phyloP scores from a whole-genome alignment of 768 basidiomycete genomes.

The Russula foetens region DNA sequence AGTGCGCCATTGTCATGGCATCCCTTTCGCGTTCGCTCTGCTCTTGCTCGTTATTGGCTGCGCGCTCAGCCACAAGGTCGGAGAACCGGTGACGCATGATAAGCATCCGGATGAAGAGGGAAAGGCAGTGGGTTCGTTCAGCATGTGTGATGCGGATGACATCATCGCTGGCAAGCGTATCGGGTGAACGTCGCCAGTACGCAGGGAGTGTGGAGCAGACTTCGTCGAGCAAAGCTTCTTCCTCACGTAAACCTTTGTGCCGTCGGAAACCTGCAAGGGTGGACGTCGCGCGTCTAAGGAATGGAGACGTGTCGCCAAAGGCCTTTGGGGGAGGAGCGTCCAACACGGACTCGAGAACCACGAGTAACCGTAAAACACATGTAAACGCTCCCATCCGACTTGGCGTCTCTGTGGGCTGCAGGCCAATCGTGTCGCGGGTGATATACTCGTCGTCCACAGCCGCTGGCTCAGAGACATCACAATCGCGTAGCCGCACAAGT shows the following conservation, averaged over 20 bases:
- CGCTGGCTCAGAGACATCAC: constrained; percentile 83
- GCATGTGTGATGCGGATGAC: constrained; percentile 87
- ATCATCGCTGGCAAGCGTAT: constrained; percentile 77
- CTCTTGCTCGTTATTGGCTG: constrained; percentile 41
- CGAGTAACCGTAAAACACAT: constrained; percentile 64
- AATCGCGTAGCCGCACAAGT: constrained; percentile 79
- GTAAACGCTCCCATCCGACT: constrained; percentile 80
- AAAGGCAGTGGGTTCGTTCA: constrained; percentile 76
- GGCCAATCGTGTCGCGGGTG: constrained; percentile 56
- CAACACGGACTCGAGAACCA: constrained; percentile 82
- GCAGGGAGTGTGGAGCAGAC: constrained; percentile 62
- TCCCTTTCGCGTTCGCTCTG: constrained; percentile 65
- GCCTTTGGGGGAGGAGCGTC: constrained; percentile 68
- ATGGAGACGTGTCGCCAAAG: constrained; percentile 60
- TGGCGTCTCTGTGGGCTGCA: constrained; percentile 63
- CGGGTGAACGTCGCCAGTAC: constrained; percentile 74
- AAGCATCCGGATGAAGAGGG: constrained; percentile 80
- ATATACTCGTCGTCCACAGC: constrained; percentile 88
- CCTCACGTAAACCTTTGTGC: constrained; percentile 64
- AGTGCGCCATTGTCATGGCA: constrained; percentile 68
- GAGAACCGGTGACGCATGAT: constrained; percentile 86
- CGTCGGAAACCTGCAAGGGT: constrained; percentile 56
- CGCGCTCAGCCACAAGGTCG: constrained; percentile 64
- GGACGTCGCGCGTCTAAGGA: constrained; percentile 62
- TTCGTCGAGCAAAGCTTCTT: constrained; percentile 75